Percentiles rank a stretch among this genome's conserved stretches.
phyloP scores from a whole-genome alignment of 305 asterid species.

The Fraxinus greggii region DNA sequence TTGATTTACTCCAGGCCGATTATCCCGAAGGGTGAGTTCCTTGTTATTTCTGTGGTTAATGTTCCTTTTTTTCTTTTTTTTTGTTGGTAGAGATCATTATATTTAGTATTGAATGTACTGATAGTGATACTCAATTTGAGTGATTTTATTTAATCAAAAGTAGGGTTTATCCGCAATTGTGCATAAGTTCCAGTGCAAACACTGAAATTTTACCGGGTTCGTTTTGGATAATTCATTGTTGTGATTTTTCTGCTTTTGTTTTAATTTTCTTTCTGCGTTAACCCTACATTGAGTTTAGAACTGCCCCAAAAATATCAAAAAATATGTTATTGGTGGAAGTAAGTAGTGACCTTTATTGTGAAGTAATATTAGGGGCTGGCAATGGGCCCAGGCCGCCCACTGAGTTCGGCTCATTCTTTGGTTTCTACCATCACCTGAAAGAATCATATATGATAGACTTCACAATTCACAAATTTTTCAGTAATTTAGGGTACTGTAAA shows the following conservation, averaged over 20 bases:
- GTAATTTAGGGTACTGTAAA: neutral
- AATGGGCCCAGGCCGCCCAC: too few relatives aligned
- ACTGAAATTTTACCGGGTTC: neutral
- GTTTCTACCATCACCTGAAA: neutral
- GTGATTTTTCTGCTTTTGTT: neutral
- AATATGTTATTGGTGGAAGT: too few relatives aligned
- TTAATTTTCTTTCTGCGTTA: too few relatives aligned
- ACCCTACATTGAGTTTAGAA: too few relatives aligned
- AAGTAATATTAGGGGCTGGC: too few relatives aligned
- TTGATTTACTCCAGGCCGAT: constrained; percentile 90
- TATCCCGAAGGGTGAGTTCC: constrained; percentile 72
- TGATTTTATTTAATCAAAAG: neutral
- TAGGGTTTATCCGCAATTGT: neutral
- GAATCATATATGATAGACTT: neutral
- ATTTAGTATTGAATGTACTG: neutral
- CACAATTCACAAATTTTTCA: neutral
- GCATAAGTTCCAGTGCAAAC: neutral
- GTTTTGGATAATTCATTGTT: neutral
- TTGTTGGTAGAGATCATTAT: neutral
- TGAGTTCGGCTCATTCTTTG: too few relatives aligned
- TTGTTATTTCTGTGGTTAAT: neutral
- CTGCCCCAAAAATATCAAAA: too few relatives aligned
- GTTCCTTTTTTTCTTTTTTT: neutral
- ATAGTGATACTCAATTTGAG: neutral
- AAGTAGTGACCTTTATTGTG: too few relatives aligned